Evolutionary conservation across 768 basidiomycete species (phyloP).

Genomic region (Russula lepida): DNA sequence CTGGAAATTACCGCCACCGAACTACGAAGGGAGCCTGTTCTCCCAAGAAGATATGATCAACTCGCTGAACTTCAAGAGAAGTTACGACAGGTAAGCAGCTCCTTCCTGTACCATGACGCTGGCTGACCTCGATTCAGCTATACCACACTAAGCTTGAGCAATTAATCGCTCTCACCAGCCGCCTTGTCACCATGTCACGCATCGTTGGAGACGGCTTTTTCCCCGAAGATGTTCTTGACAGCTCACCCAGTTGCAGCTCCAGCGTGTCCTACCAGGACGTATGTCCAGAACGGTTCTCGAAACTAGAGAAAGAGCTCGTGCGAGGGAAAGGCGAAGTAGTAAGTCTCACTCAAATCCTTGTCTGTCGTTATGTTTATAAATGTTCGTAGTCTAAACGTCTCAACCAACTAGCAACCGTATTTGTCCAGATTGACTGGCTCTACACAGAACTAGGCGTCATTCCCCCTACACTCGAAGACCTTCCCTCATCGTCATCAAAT

Average conservation of each 20-base stretch:
- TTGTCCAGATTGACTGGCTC: conserved; percentile 76
- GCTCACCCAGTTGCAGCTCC: conserved; percentile 32
- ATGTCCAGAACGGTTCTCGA: conserved; percentile 70
- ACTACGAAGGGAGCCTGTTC: conserved; percentile 57
- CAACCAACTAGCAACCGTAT: conserved; percentile 48
- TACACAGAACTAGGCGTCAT: conserved; percentile 73
- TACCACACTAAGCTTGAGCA: conserved; percentile 77
- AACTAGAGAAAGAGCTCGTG: conserved; percentile 76
- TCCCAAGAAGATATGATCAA: conserved; percentile 65
- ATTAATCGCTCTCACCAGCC: conserved; percentile 58
- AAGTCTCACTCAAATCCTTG: conserved; percentile 26
- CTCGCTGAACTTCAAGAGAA: conserved; percentile 69
- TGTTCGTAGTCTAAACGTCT: conserved; percentile 53
- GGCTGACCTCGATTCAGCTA: conserved; percentile 32
- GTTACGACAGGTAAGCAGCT: conserved; percentile 58
- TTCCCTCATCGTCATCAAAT: conserved; percentile 26
- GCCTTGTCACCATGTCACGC: conserved; percentile 48
- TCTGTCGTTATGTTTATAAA: background rate
- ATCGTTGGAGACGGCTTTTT: conserved; percentile 57
- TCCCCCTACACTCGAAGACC: conserved; percentile 48
- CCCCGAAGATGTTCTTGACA: conserved; percentile 45
- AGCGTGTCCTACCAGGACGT: conserved; percentile 51
- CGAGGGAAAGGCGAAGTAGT: conserved; percentile 84
- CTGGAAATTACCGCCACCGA: conserved; percentile 59
- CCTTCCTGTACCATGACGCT: background rate